Percentiles rank a stretch among this genome's conserved stretches.
phyloP scores from a whole-genome alignment of 495 filamentous ascomycete species.

The Trichoderma parareesei region DNA sequence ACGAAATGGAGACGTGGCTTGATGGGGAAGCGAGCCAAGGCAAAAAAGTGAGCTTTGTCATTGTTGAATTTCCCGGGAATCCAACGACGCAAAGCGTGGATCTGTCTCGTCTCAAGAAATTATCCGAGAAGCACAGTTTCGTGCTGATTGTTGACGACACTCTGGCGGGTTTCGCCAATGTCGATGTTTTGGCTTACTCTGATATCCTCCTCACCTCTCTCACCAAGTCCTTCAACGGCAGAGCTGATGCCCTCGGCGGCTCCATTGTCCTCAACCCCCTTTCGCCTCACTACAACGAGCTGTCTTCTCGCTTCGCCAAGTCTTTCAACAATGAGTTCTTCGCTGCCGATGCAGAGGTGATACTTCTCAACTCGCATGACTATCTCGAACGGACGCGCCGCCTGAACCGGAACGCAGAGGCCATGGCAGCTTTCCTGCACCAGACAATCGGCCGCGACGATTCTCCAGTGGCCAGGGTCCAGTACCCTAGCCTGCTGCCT shows the following conservation, averaged over 20 bases:
- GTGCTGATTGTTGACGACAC: constrained; percentile 43
- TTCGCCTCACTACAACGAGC: constrained; percentile 21
- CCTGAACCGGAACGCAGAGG: constrained; percentile 36
- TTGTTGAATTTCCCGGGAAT: constrained; percentile 41
- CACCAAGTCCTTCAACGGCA: constrained; percentile 45
- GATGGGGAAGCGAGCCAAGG: constrained; percentile 24
- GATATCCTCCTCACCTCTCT: constrained; percentile 41
- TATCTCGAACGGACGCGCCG: constrained; percentile 31
- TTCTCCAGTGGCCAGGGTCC: constrained; percentile 27
- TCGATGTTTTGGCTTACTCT: constrained; percentile 31
- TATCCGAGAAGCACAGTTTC: constrained; percentile 37
- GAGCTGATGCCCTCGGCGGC: constrained; percentile 45
- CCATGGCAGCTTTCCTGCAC: constrained; percentile 29
- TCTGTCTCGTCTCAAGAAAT: constrained; percentile 28
- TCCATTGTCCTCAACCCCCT: constrained; percentile 33
- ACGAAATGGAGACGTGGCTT: constrained; percentile 30
- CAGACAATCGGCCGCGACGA: constrained; percentile 14
- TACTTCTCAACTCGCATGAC: constrained; percentile 34
- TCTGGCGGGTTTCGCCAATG: constrained; percentile 40
- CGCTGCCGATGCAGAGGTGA: constrained; percentile 28
- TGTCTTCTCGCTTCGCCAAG: constrained; percentile 23
- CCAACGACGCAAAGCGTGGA: constrained; percentile 36
- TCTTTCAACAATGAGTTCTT: constrained; percentile 33
- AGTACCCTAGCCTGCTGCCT: constrained; percentile 32
- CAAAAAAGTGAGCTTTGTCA: constrained; percentile 25